These are phyloP conservation scores for Boeremia lycopersici DNA, from an alignment of 2,329 filamentous ascomycete genomes.

Conservation along the genomic window DNA sequence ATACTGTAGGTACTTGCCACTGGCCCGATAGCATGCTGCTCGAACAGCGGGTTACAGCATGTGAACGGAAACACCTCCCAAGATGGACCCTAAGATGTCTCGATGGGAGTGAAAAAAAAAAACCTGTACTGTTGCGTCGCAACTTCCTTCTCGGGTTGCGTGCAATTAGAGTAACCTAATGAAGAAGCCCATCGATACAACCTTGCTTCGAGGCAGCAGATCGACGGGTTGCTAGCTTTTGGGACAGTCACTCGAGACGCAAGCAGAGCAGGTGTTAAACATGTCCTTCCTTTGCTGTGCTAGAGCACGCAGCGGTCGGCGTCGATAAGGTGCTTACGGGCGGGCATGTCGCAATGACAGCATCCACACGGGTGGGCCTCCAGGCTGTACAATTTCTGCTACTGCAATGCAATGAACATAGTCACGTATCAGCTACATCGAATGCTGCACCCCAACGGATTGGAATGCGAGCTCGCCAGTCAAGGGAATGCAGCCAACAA, in stretches of 20 bases:
- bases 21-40: background rate
- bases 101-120: background rate
- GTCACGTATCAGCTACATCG: background rate
- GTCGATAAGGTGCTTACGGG: background rate
- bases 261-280: no score
- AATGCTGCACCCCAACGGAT: no score
- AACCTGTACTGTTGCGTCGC: no score
- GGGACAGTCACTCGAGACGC: no score
- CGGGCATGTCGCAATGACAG: background rate
- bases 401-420: background rate
- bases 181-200: no score
- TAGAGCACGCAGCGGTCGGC: background rate
- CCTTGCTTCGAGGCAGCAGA: no score
- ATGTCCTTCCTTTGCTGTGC: background rate
- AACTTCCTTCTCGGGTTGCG: no score
- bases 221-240: no score
- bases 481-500: no score
- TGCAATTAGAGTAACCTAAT: no score
- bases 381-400: background rate
- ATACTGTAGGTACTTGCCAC: background rate
- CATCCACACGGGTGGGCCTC: background rate
- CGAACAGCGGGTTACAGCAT: background rate
- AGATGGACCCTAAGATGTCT: background rate
- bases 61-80: background rate
- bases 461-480: no score